Base-by-base conservation (phyloP, 2,329 filamentous ascomycete species). In the Thielaviopsis populi region DNA sequence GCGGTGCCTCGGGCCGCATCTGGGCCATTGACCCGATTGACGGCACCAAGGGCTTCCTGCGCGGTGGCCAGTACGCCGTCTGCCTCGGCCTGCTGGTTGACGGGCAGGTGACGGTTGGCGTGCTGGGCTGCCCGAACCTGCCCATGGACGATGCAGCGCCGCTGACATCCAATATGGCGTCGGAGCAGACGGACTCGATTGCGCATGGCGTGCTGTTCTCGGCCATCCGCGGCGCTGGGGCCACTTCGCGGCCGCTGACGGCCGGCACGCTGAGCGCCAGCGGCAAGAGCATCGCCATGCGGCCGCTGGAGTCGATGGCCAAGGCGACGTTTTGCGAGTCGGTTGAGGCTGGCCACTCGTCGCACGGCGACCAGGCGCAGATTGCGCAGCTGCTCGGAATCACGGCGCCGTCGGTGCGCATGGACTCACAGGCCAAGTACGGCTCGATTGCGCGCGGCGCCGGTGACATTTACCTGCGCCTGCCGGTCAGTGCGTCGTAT, bases 351-450 rank as follows among this genome's bases (percentile, higher is more conserved):
- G 91, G 84, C 17, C 94, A 99, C 79, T 95, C 89, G 43, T 85
- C 87, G 65, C 95, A 99, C 75, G 84, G 83, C 69, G 89, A 96
- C 74, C 89, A 96, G 69, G 67, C 67, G 8, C 43, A 59, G 22
- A 95, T 99, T 71, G 90, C 94, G 6, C 76, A 83, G 70, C 87
- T 85, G 71, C 82, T 99, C 5, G 91, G 91, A 63, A 96, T 99
- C 74, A 92, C 88, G 24, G 85, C 84, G 70, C 84, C 88, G n/a
- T 91, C 88, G 69, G 91, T 99, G 66, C 84, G 92, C 68, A 94
- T 99, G 87, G 94, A 99, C 77, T 95, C 89, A 62, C 94, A 99
- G 76, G 92, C 94, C 70, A 99, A 99, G 76, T 99, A 99, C 76
- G 92, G 87, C 67, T 94, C 89, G 42, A 95, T 99, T 72, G 94